Evolutionary conservation across 2,329 filamentous ascomycete species (phyloP).

Genomic region (Claviceps purpurea): DNA sequence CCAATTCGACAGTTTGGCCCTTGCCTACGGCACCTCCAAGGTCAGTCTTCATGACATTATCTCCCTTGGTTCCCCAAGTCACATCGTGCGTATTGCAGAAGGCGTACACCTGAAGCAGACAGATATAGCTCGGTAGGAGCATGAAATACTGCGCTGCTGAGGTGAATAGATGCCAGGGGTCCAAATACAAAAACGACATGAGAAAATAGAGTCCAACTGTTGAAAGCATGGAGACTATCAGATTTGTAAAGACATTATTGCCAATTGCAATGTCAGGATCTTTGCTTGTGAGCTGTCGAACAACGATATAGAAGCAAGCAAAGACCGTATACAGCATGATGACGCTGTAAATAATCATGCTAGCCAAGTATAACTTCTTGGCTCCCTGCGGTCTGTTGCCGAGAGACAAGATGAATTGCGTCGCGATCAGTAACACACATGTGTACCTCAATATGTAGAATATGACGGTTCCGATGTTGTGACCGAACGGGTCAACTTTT

Average conservation of each 20-base stretch:
- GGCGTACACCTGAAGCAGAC: conserved; percentile 92
- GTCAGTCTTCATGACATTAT: conserved; percentile 89
- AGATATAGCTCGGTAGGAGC: conserved; percentile 85
- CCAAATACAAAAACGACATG: conserved; percentile 92
- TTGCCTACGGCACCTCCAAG: conserved; percentile 73
- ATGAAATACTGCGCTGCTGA: conserved; percentile 84
- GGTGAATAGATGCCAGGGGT: conserved; percentile 99
- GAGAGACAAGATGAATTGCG: conserved; percentile 92
- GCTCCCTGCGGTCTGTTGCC: conserved; percentile 93
- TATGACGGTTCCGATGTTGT: conserved; percentile 70
- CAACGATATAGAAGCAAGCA: conserved; percentile 75
- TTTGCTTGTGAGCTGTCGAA: conserved; percentile 56
- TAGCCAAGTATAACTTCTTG: conserved; percentile 75
- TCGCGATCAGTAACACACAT: conserved; percentile 75
- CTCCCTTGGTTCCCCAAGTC: conserved; percentile 96
- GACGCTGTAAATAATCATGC: conserved; percentile 79
- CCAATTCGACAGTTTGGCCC: conserved; percentile 75
- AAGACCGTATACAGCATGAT: conserved; percentile 97
- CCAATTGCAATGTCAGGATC: conserved; percentile 45
- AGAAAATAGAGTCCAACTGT: conserved; percentile 91
- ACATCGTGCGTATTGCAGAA: conserved; percentile 99
- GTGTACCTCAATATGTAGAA: conserved; percentile 78
- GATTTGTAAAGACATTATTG: conserved; percentile 86
- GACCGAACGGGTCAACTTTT: conserved; percentile 77
- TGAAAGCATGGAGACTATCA: conserved; percentile 78